phyloP scores from a whole-genome alignment of 169 alveolate genomes.

The Miamiensis avidus region DNA sequence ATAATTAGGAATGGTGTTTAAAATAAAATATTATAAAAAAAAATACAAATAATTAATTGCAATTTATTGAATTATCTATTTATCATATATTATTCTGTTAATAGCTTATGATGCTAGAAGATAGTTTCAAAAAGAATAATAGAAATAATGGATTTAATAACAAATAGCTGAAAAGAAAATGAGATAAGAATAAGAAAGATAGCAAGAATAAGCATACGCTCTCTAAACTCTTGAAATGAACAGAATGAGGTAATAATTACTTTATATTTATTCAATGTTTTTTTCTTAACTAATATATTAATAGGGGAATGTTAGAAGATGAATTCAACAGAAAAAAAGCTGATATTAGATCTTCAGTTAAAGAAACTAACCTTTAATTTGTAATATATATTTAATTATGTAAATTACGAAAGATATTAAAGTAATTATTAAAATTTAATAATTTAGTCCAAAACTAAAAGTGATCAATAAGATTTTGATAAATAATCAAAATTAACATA shows the following conservation, averaged over 20 bases:
- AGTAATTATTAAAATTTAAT: too few species aligned
- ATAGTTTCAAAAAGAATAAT: slow-evolving; percentile 23
- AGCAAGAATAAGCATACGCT: slow-evolving; percentile 54
- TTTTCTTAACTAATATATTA: too few species aligned
- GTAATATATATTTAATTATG: background rate
- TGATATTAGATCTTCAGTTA: slow-evolving; percentile 25
- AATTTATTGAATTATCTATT: background rate
- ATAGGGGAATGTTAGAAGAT: slow-evolving; percentile 54
- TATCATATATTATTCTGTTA: background rate
- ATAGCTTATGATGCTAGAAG: slow-evolving; percentile 41
- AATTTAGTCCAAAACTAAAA: background rate
- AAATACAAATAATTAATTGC: too few species aligned
- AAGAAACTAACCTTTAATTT: slow-evolving; percentile 33
- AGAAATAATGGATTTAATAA: slow-evolving; percentile 48
- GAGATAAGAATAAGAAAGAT: slow-evolving; percentile 26
- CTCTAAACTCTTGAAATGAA: slow-evolving; percentile 43
- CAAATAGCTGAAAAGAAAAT: slow-evolving; percentile 46
- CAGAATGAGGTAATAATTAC: slow-evolving; percentile 43
- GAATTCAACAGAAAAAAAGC: slow-evolving; percentile 40
- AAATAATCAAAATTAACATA: too few species aligned
- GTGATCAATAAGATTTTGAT: background rate
- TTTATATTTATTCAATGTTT: too few species aligned
- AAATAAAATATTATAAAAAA: too few species aligned
- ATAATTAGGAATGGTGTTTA: too few species aligned
- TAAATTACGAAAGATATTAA: too few species aligned